Percentiles rank a stretch among this genome's conserved stretches.
Conservation (phyloP, 139 green algal species). For the Protoeuglena noctilucae region DNA sequence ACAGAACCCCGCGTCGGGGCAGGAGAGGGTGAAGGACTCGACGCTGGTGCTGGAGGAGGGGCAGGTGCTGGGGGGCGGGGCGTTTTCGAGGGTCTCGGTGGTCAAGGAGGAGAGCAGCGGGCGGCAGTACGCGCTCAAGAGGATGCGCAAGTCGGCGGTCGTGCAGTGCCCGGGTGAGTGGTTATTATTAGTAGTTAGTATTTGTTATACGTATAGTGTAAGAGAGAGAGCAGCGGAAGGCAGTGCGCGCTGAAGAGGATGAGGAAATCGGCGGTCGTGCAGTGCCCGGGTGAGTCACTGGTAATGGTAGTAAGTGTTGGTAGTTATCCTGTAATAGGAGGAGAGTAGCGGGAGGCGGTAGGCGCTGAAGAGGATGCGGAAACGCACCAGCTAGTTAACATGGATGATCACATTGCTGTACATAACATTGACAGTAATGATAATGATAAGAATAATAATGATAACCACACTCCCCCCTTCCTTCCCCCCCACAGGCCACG, state of each 20-base stretch:
- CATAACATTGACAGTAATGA: too few relatives aligned
- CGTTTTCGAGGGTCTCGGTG: conserved; percentile 67
- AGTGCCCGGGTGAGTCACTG: neutral
- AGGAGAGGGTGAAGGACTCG: neutral
- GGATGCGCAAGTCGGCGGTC: conserved; percentile 76
- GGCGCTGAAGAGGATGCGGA: too few relatives aligned
- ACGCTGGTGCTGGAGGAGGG: conserved; percentile 56
- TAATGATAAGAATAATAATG: too few relatives aligned
- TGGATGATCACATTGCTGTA: too few relatives aligned
- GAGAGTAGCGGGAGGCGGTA: too few relatives aligned
- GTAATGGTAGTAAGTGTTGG: too few relatives aligned
- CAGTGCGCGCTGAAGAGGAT: conserved; percentile 1
- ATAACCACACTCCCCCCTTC: too few relatives aligned
- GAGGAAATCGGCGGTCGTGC: conserved; percentile 3
- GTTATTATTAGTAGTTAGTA: neutral
- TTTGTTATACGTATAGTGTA: conserved; percentile 6
- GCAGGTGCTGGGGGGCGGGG: conserved; percentile 61
- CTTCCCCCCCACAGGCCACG: too few relatives aligned
- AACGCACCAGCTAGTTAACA: too few relatives aligned
- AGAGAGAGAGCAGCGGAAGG: neutral
- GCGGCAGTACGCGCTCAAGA: conserved; percentile 78
- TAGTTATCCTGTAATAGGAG: too few relatives aligned
- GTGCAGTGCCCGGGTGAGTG: conserved; percentile 50
- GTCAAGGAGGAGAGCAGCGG: conserved; percentile 41
- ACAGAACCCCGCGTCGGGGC: conserved; percentile 20